phyloP scores from a whole-genome alignment of 208 protist species.

The Phytomonas sp. region DNA sequence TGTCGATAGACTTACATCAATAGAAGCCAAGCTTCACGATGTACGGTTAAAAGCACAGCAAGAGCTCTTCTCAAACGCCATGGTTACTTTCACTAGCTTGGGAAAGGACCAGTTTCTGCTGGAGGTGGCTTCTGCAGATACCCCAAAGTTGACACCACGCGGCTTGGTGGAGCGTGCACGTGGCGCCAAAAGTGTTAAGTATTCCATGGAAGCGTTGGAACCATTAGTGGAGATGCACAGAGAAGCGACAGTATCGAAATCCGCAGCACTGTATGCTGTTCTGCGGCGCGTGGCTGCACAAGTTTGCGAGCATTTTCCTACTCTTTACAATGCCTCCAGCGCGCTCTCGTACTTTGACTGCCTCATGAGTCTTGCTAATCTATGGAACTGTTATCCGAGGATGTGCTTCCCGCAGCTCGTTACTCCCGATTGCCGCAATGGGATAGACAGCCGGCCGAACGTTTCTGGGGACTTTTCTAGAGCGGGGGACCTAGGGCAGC shows the following conservation, averaged over 20 bases:
- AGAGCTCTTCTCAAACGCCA: conserved; percentile 45
- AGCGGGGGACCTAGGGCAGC: not conserved
- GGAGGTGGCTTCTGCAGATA: conserved; percentile 50
- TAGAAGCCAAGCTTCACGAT: conserved; percentile 55
- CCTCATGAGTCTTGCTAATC: conserved; percentile 47
- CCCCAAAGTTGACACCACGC: conserved; percentile 31
- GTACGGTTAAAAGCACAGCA: conserved; percentile 23
- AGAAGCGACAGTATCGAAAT: conserved; percentile 40
- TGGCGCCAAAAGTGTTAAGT: conserved; percentile 64
- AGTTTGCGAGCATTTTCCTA: conserved; percentile 61
- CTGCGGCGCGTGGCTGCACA: conserved; percentile 46
- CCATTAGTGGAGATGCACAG: conserved; percentile 46
- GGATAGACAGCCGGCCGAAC: not conserved
- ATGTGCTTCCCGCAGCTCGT: conserved; percentile 20
- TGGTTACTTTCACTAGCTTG: conserved; percentile 50
- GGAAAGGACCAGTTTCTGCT: conserved; percentile 84
- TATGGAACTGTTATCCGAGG: conserved; percentile 21
- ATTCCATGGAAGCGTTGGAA: conserved; percentile 37
- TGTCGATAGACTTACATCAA: conserved; percentile 17
- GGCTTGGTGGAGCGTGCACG: conserved; percentile 65
- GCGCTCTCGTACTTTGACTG: conserved; percentile 80
- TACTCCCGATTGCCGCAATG: not conserved
- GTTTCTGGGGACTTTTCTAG: not conserved
- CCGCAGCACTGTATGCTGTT: conserved; percentile 52
- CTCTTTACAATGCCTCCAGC: conserved; percentile 43